phyloP scores from a whole-genome alignment of 129 eudicot species.

The Helianthus tuberosus region DNA sequence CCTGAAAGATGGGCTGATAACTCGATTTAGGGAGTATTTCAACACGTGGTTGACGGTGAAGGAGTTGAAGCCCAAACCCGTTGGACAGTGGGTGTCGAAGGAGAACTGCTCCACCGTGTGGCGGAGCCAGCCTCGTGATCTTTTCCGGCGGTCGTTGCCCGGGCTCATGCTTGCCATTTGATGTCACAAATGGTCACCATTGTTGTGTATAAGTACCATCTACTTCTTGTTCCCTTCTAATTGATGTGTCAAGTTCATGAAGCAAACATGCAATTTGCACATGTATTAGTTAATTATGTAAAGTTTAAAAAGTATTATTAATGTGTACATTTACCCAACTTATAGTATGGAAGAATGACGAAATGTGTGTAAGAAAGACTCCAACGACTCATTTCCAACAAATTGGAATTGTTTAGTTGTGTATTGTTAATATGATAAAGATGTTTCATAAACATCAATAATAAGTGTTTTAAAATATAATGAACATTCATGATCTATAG shows the following conservation, averaged over 20 bases:
- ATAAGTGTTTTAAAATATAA: too few species aligned
- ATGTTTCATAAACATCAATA: too few species aligned
- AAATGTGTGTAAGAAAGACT: not conserved
- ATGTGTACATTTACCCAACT: not conserved
- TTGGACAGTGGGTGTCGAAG: conserved; percentile 29
- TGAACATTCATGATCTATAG: too few species aligned
- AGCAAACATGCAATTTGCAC: not conserved
- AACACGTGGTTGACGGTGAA: conserved; percentile 83
- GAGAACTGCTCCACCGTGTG: conserved; percentile 49
- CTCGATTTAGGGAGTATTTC: conserved; percentile 78
- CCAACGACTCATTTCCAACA: too few species aligned
- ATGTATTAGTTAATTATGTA: not conserved
- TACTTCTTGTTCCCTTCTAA: not conserved
- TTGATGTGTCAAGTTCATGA: not conserved
- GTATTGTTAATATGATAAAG: too few species aligned
- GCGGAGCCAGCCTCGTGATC: conserved; percentile 73
- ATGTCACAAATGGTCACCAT: conserved; percentile 1
- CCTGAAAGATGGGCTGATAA: conserved; percentile 55
- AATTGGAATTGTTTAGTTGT: too few species aligned
- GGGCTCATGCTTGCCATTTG: conserved; percentile 80
- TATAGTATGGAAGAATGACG: not conserved
- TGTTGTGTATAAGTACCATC: not conserved
- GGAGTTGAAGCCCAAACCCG: conserved; percentile 51
- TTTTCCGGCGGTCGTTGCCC: conserved; percentile 63
- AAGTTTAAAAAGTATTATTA: not conserved